A percentile compares a stretch with the other conserved stretches of the same genome.
Evolutionary conservation across 768 basidiomycete genomes (phyloP).

Genomic region (Tricholoma terreum): DNA sequence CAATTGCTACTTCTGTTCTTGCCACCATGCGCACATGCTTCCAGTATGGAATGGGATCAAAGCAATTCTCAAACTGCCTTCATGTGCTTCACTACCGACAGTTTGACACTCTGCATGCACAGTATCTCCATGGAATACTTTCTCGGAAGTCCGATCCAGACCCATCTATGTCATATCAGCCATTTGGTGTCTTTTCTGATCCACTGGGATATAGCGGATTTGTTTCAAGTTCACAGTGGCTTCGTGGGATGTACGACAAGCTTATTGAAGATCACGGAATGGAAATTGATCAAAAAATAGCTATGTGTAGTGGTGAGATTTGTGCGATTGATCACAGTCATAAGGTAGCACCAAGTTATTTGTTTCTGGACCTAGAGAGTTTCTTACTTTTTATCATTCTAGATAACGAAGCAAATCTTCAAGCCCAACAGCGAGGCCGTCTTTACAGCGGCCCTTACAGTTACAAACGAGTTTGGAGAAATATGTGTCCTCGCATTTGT

Average conservation of each 20-base stretch:
- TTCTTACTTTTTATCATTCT: background rate
- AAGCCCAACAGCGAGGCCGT: background rate
- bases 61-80: background rate
- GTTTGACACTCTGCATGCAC: background rate
- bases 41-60: background rate
- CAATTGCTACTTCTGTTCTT: background rate
- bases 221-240: background rate
- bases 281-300: background rate
- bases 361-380: background rate
- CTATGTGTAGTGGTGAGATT: background rate
- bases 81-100: background rate
- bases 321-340: background rate
- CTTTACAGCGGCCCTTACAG: background rate
- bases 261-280: background rate
- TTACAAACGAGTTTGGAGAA: background rate
- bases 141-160: background rate
- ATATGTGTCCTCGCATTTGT: background rate
- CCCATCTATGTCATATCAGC: no score
- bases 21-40: background rate
- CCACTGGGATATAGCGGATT: background rate
- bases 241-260: background rate
- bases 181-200: background rate
- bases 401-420: background rate
- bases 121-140: background rate
- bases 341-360: background rate